Evolutionary conservation across 441 rosid genomes (phyloP), one percentile per base, ranked within the genome.

Genomic region (Gossypium aridum): DNA sequence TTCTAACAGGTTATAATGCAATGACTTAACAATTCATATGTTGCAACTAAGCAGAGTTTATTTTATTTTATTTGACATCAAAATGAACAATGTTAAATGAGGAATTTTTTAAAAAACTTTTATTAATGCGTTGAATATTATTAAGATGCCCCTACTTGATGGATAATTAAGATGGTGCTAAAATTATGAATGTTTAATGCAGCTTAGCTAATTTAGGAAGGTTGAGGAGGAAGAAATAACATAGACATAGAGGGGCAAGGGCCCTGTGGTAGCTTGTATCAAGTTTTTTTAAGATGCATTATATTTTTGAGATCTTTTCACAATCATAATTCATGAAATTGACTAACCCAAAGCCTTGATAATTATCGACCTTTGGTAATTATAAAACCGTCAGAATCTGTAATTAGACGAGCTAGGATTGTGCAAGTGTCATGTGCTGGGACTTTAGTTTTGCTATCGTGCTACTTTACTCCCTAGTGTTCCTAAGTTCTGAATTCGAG

Each of bases 401-500:
- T 51, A 26, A 16, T 69, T 12, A n/a, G 2, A 6, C 9, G 25
- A 53, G n/a, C 25, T 69, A 26, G 23, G 45, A 26, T 51, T 51
- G n/a, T 69, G 14, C n/a, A 67, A 23, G 39, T 25, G 8, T 14
- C 17, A n/a, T 16, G 5, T 55, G 10, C 8, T 7, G 23, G 10
- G 60, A 55, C 60, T 55, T 17, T 55, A 55, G 60, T 17, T 55
- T 20, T 55, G 60, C 9, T 53, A 19, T 53, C 4, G 8, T 51
- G 19, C 56, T 3, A 51, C 55, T 14, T 51, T 51, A 14, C 55
- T 51, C 55, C 19, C n/a, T 14, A 51, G 55, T n/a, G 49, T 90
- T 90, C 37, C 37, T 31, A 31, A 31, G 37, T 5, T 80, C 84
- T 83, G 74, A 87, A 86, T 13, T 71, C 83, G 78, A 84, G 89